Base-by-base conservation (phyloP, 768 basidiomycete species). In the Termitomyces sp. region DNA sequence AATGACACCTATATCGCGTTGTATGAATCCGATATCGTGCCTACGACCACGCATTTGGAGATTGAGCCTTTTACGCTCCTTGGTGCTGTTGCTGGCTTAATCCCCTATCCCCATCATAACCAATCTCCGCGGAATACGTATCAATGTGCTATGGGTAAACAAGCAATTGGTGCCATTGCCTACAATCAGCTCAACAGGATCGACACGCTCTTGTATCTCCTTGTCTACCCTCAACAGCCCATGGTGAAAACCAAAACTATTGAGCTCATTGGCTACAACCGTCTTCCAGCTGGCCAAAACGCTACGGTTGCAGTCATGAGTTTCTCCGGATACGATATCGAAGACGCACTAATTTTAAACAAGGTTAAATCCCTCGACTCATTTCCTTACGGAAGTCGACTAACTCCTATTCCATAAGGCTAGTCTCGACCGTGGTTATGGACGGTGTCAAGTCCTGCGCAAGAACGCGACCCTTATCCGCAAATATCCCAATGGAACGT, bases 231-330 rank as follows among this genome's bases (percentile, higher is more conserved):
- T 22, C 97, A 99, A 66, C 93, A 98, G 64, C 97, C 97, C 3
- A 97, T 99, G 96, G 95, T 98, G 57, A 98, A 98, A 72, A 97
- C 97, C 6, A 95, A 94, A 71, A 97, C 97, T 2, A 99, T 98
- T 53, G 97, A 99, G 68, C 73, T 99, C 50, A 83, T 98, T 53
- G 96, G 95, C 2, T 99, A 98, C 67, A 95, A 99, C 71, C 88
- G 88, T 57, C 81, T 99, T 5, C 97, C 97, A 5, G 97, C 97
- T 5, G 97, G 97, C 13, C 95, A 99, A 70, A 99, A 99, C 67
- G 97, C 97, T 11, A 98, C 88, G 0, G 93, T 99, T 42, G 97
- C 97, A 11, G 94, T 98, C 61, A 99, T 99, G 97, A 94, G 92
- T 69, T 99, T 91, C 72, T 97, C 95, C 5, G 97, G 97, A 23